Conservation (phyloP, 139 green algal species). For the Tetraselmis chui region DNA sequence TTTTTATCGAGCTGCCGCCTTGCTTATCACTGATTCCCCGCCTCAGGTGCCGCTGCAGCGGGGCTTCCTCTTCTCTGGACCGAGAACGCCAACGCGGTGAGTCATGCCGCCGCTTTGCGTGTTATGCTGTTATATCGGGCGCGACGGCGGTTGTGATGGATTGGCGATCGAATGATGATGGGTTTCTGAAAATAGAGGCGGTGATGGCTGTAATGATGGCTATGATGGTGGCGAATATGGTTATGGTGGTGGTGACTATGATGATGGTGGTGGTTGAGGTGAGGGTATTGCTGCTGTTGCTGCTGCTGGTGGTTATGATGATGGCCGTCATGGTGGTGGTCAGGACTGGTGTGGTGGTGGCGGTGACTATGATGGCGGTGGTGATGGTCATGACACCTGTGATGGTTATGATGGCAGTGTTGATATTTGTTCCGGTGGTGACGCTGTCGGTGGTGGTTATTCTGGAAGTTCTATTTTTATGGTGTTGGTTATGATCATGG, state of each 20-base stretch:
- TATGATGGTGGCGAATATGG: neutral
- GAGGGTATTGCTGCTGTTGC: too few relatives aligned
- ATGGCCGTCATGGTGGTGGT: too few relatives aligned
- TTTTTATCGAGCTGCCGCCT: too few relatives aligned
- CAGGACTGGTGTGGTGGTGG: too few relatives aligned
- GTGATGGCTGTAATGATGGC: neutral
- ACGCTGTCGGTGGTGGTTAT: neutral
- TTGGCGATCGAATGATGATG: neutral
- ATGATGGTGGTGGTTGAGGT: too few relatives aligned
- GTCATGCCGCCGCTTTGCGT: neutral
- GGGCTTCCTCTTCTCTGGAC: neutral
- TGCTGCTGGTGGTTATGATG: too few relatives aligned
- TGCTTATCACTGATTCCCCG: too few relatives aligned
- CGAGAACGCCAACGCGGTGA: neutral
- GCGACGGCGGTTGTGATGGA: neutral
- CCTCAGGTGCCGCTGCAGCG: neutral
- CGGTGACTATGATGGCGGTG: neutral
- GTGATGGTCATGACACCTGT: neutral
- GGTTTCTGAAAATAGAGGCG: neutral
- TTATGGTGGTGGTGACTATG: neutral
- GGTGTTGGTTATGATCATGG: too few relatives aligned
- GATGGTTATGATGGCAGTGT: neutral
- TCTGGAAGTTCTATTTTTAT: too few relatives aligned
- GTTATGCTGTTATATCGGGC: too few relatives aligned
- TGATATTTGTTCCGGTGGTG: neutral